Base-by-base conservation (phyloP, 495 filamentous ascomycete genomes). In the Aspergillus ellipticus region DNA sequence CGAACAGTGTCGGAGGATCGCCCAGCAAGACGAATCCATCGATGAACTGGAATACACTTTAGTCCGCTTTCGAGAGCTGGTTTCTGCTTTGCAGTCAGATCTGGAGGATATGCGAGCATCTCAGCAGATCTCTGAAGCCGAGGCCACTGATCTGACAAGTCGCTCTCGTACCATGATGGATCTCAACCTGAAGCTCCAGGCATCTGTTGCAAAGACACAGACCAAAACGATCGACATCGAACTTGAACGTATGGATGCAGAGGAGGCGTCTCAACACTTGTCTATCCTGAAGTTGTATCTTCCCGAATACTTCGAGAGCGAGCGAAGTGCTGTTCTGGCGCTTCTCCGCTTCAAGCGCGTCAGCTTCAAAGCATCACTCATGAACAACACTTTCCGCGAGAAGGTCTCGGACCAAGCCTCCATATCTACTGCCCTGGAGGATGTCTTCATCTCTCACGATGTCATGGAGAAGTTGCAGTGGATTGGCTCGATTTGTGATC, bases 111-210 rank as follows among this genome's bases (percentile, higher is more conserved):
- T 96, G 83, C 83, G 88, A 47, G 88, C 92, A 11, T 92, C 89
- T 29, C 89, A 93, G 53, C 89, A 94, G 56, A 87, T 97, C 43
- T 91, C 92, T 0, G 95, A 98, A 65, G 86, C 87, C 4, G 93
- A 97, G 66, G 88, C 92, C 6, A 89, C 90, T 61, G 88, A 97
- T 58, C 80, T 97, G 19, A 88, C 83, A 37, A 86, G 80, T 54
- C 87, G 90, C 28, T 96, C 92, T 31, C 82, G 90, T 49, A 89
- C 90, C 19, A 96, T 97, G 90, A 86, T 95, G 82, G 92, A 98
- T 68, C 79, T 98, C 41, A 97, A 96, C 70, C 81, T 92, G 82
- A 92, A 94, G 63, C 82, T 98, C 31, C 92, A 96, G 62, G 80
- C 86, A 35, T 93, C 92, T 10, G 90, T 90, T 20, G 80, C 89